Evolutionary conservation across 2,329 filamentous ascomycete species (phyloP).

Genomic region (Incumbomyces lentus): DNA sequence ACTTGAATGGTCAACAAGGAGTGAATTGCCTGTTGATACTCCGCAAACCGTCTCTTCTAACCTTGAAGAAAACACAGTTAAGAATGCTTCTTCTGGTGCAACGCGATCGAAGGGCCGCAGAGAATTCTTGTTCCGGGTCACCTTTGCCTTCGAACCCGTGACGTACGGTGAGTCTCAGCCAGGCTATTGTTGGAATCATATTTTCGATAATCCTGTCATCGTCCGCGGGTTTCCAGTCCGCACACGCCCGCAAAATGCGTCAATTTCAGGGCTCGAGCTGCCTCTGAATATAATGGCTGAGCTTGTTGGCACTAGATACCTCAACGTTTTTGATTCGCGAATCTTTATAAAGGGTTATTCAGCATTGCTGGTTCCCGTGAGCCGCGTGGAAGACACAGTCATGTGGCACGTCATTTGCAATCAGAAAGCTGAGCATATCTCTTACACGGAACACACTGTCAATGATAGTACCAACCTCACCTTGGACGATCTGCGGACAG

Average conservation of each 20-base stretch:
- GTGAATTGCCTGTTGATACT: not conserved
- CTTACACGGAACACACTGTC: slow-evolving; percentile 18
- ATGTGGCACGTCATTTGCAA: slow-evolving; percentile 26
- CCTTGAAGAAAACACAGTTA: not conserved
- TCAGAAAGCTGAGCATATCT: slow-evolving; percentile 20
- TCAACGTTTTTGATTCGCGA: slow-evolving; percentile 22
- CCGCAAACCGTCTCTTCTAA: not conserved
- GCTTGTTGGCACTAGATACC: slow-evolving; percentile 13
- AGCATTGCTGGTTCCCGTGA: slow-evolving; percentile 24
- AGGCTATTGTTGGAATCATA: slow-evolving; percentile 25
- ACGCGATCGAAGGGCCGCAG: not conserved
- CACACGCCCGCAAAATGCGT: slow-evolving; percentile 10
- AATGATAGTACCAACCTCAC: not conserved
- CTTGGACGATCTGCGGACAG: slow-evolving; percentile 8
- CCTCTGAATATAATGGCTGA: slow-evolving; percentile 23
- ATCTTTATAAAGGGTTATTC: slow-evolving; percentile 29
- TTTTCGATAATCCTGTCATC: slow-evolving; percentile 24
- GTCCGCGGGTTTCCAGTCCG: slow-evolving; percentile 25
- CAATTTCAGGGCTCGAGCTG: slow-evolving; percentile 26
- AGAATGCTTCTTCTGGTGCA: not conserved
- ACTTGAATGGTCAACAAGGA: not conserved
- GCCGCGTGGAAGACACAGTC: slow-evolving; percentile 13
- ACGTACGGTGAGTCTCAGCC: not conserved
- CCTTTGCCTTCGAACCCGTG: slow-evolving; percentile 6
- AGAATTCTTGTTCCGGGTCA: slow-evolving; percentile 6